Evolutionary conservation across 225 moss, liverwort and hornwort species (phyloP).

Genomic region (Bryoerythrophyllum caledonicum): DNA sequence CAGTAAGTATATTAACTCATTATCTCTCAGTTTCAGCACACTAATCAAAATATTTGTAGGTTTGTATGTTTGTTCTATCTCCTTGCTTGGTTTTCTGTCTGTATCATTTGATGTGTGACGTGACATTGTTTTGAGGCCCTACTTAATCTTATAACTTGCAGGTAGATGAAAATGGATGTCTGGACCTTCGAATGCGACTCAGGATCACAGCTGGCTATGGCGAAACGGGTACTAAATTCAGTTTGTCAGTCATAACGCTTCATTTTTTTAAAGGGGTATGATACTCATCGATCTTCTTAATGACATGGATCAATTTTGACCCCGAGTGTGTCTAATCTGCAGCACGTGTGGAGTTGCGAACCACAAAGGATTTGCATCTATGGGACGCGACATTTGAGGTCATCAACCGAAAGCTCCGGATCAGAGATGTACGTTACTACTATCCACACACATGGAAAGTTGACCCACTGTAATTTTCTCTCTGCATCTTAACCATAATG

Average conservation of each 20-base stretch:
- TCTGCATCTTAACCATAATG: not conserved
- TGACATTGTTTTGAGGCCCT: not conserved
- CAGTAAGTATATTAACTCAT: slow-evolving; percentile 16
- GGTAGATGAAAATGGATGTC: slow-evolving; percentile 43
- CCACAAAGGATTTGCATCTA: not conserved
- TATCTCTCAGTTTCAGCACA: not conserved
- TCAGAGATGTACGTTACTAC: slow-evolving; percentile 14
- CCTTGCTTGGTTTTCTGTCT: not conserved
- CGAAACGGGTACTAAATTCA: slow-evolving; percentile 21
- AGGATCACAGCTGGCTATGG: slow-evolving; percentile 35
- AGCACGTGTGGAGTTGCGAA: slow-evolving; percentile 36
- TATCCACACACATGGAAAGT: not conserved
- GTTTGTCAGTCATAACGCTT: not conserved
- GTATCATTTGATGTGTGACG: not conserved
- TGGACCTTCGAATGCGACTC: slow-evolving; percentile 47
- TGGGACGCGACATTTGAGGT: slow-evolving; percentile 14
- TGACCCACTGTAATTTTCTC: not conserved
- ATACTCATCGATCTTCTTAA: too few relatives aligned
- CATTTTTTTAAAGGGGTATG: too few relatives aligned
- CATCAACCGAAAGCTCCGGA: slow-evolving; percentile 29
- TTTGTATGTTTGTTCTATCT: not conserved
- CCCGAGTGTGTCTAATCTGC: slow-evolving; percentile 9
- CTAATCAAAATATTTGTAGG: not conserved
- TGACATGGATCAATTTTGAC: not conserved
- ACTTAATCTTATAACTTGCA: slow-evolving; percentile 16